These are phyloP conservation scores for Pichia heedii DNA, from an alignment of 805 yeast genomes.

Conservation along the genomic window DNA sequence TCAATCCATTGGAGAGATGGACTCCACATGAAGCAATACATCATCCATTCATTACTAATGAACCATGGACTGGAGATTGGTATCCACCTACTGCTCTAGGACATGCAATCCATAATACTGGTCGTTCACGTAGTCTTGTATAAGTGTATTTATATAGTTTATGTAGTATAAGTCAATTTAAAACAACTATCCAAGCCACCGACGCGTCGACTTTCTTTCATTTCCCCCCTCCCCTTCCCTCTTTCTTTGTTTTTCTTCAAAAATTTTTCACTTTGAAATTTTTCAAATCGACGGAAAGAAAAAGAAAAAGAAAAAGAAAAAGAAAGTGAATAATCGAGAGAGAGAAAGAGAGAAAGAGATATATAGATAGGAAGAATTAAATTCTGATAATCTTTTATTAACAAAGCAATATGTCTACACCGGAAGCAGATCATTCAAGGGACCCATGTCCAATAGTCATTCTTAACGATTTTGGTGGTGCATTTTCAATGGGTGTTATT, in stretches of 20 bases:
- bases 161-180: no score
- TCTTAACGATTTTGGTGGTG: conserved; percentile 96
- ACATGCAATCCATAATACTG: background rate
- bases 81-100: conserved; percentile 32
- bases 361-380: no score
- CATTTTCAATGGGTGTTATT: conserved; percentile 97
- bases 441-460: conserved; percentile 99
- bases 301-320: background rate
- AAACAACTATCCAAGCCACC: no score
- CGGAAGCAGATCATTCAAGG: conserved; percentile 86
- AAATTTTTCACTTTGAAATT: no score
- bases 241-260: no score
- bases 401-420: conserved; percentile 42
- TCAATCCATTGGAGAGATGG: conserved; percentile 92
- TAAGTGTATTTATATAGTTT: background rate
- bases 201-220: no score
- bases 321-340: no score
- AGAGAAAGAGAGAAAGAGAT: no score
- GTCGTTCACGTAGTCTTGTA: conserved; percentile 1
- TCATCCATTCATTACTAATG: conserved; percentile 81
- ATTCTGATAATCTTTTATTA: no score
- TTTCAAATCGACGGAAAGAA: background rate
- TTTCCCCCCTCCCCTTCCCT: no score
- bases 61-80: conserved; percentile 45
- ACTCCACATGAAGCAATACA: conserved; percentile 91